Conservation (phyloP, 1,139 yeast species). For the Yamadazyma pseudoaaseri region DNA sequence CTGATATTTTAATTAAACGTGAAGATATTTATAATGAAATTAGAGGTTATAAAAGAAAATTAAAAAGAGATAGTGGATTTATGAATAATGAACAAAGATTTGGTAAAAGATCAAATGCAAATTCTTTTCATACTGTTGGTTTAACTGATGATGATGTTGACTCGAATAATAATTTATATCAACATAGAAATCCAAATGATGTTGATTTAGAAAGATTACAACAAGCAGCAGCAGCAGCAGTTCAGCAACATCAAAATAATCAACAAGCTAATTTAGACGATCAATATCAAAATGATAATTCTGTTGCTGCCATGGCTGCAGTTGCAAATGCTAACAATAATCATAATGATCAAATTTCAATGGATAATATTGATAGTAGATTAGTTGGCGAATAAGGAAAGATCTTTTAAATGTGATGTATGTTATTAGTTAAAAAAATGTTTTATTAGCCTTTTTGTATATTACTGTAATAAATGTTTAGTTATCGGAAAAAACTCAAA, state of each 20-base stretch:
- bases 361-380: slow-evolving; percentile 49
- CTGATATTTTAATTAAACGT: slow-evolving; percentile 54
- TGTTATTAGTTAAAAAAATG: slow-evolving; percentile 1
- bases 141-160: slow-evolving; percentile 32
- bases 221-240: slow-evolving; percentile 35
- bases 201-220: slow-evolving; percentile 17
- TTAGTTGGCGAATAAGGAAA: slow-evolving; percentile 42
- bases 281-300: slow-evolving; percentile 21
- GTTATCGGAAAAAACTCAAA: not conserved
- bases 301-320: slow-evolving; percentile 47
- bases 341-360: slow-evolving; percentile 36
- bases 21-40: slow-evolving; percentile 61
- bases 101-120: slow-evolving; percentile 24
- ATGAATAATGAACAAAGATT: slow-evolving; percentile 15
- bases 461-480: slow-evolving; percentile 13
- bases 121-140: slow-evolving; percentile 31
- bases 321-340: slow-evolving; percentile 31
- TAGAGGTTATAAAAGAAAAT: slow-evolving; percentile 55
- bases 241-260: slow-evolving; percentile 25
- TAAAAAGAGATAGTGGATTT: slow-evolving; percentile 41
- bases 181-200: slow-evolving; percentile 12
- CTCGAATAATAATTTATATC: slow-evolving; percentile 14
- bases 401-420: slow-evolving; percentile 1
- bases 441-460: slow-evolving; percentile 10
- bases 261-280: slow-evolving; percentile 20